A percentile compares a stretch with the other conserved stretches of the same genome.
phyloP scores from a whole-genome alignment of 371 early-diverging fungal species.

The Choanephora cucurbitarum region DNA sequence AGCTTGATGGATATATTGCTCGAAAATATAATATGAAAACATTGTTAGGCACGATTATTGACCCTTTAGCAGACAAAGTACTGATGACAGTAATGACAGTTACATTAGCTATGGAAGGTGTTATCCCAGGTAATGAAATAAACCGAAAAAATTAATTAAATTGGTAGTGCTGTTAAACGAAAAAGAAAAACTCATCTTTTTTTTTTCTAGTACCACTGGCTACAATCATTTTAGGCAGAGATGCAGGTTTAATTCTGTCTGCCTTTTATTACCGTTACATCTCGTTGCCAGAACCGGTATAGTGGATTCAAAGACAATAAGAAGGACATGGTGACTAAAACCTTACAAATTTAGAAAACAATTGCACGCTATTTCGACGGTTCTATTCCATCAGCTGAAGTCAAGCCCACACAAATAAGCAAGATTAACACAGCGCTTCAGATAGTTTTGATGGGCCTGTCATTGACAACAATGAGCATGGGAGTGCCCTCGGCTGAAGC shows the following conservation, averaged over 20 bases:
- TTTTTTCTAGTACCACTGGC: constrained; percentile 68
- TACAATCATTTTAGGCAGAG: constrained; percentile 84
- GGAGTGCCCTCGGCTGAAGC: constrained; percentile 33
- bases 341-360: constrained; percentile 66
- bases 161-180: not conserved
- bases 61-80: constrained; percentile 96
- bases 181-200: not conserved
- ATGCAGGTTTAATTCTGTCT: constrained; percentile 76
- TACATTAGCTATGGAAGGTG: constrained; percentile 70
- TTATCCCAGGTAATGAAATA: constrained; percentile 70
- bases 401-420: constrained; percentile 84
- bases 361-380: constrained; percentile 85
- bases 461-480: constrained; percentile 57
- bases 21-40: constrained; percentile 85
- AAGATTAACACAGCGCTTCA: constrained; percentile 94
- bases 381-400: constrained; percentile 89
- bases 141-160: no score
- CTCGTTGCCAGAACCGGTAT: constrained; percentile 84
- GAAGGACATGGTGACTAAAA: not conserved
- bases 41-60: constrained; percentile 88
- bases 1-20: constrained; percentile 94
- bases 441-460: constrained; percentile 75
- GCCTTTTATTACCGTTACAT: constrained; percentile 87
- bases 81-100: constrained; percentile 91
- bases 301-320: not conserved